phyloP scores from a whole-genome alignment of 495 filamentous ascomycete genomes.

The Pyrenopolyporus hunteri region DNA sequence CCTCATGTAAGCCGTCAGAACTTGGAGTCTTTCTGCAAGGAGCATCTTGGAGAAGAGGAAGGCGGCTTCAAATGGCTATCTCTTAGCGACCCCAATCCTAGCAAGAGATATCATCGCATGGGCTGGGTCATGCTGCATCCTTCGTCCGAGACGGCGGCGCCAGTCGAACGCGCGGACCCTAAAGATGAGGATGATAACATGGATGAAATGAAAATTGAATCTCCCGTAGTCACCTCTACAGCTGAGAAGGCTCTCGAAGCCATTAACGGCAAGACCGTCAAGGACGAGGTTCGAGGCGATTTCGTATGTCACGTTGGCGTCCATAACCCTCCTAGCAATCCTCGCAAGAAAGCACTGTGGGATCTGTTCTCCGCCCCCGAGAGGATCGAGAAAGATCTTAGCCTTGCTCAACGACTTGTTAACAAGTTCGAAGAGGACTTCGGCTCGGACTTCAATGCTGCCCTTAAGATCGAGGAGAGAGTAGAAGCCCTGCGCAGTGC shows the following conservation, averaged over 20 bases:
- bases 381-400: conserved; percentile 82
- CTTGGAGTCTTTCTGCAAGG: conserved; percentile 88
- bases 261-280: conserved; percentile 94
- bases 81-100: conserved; percentile 93
- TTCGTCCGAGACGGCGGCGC: conserved; percentile 63
- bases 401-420: conserved; percentile 75
- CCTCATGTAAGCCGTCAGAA: conserved; percentile 95
- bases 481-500: conserved; percentile 78
- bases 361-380: conserved; percentile 92
- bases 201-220: conserved; percentile 45
- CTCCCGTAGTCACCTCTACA: conserved; percentile 53
- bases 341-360: conserved; percentile 96
- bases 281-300: conserved; percentile 88
- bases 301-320: conserved; percentile 98
- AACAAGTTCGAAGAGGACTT: conserved; percentile 82
- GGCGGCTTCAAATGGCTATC: conserved; percentile 92
- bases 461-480: conserved; percentile 78
- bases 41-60: conserved; percentile 83
- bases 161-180: conserved; percentile 70
- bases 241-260: conserved; percentile 88
- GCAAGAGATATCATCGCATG: conserved; percentile 96
- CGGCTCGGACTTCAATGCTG: conserved; percentile 72
- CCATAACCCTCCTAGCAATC: conserved; percentile 83
- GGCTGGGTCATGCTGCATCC: conserved; percentile 97
- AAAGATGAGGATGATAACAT: conserved; percentile 58